Evolutionary conservation across 2,329 filamentous ascomycete species (phyloP).

Genomic region (Fonsecaea monophora): DNA sequence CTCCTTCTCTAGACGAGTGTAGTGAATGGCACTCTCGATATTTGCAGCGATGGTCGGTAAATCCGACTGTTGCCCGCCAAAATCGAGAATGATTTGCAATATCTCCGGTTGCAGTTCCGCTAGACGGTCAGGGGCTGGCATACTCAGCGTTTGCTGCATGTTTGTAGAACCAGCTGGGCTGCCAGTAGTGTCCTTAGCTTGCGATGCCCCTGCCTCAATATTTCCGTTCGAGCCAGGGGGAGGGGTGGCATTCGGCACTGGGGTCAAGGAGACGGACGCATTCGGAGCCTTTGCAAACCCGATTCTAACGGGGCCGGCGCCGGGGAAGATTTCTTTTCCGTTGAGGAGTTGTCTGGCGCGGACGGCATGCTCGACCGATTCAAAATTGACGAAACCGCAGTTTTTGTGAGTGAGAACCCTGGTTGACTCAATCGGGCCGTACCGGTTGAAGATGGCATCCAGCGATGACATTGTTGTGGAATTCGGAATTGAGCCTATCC

Average conservation of each 20-base stretch:
- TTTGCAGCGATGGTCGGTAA: slow-evolving; percentile 72
- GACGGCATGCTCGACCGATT: slow-evolving; percentile 86
- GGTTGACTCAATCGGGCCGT: slow-evolving; percentile 87
- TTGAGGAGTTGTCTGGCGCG: slow-evolving; percentile 87
- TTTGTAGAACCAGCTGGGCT: slow-evolving; percentile 40
- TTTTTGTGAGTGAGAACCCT: slow-evolving; percentile 97
- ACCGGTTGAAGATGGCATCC: slow-evolving; percentile 93
- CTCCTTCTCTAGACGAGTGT: slow-evolving; percentile 74
- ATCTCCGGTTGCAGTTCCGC: slow-evolving; percentile 83
- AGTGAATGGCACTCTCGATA: slow-evolving; percentile 79
- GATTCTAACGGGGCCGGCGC: slow-evolving; percentile 90
- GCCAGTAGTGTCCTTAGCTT: slow-evolving; percentile 43
- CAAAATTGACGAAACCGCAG: slow-evolving; percentile 98
- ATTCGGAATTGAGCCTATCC: slow-evolving; percentile 96
- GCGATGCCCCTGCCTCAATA: slow-evolving; percentile 31
- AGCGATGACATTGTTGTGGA: slow-evolving; percentile 96
- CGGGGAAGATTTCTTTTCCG: slow-evolving; percentile 97
- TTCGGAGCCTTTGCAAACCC: slow-evolving; percentile 97
- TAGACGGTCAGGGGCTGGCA: slow-evolving; percentile 63
- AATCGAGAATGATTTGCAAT: slow-evolving; percentile 81
- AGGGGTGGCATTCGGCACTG: slow-evolving; percentile 87
- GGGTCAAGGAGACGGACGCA: slow-evolving; percentile 77
- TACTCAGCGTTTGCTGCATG: slow-evolving; percentile 30
- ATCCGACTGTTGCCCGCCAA: slow-evolving; percentile 85
- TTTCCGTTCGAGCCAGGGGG: slow-evolving; percentile 70